Conservation (phyloP, 768 basidiomycete genomes). For the Lactifluus volemus region DNA sequence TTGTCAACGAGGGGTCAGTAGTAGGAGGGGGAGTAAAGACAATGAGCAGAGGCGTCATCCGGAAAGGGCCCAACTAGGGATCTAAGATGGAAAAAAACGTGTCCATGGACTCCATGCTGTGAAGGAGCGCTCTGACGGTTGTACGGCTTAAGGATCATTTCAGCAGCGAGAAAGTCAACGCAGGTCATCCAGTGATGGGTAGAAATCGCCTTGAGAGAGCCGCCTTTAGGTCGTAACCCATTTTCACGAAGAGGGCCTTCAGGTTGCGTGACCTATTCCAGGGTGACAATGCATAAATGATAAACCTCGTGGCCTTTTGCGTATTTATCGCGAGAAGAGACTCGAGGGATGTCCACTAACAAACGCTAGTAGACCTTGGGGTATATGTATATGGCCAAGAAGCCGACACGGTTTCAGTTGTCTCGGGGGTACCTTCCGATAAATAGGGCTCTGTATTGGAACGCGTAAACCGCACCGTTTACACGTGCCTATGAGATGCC, state of each 20-base stretch:
- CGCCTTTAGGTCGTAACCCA: not conserved
- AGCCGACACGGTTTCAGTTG: not conserved
- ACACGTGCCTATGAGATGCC: slow-evolving; percentile 4
- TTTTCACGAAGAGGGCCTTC: not conserved
- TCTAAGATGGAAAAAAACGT: not conserved
- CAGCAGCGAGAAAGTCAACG: not conserved
- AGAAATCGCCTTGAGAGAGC: not conserved
- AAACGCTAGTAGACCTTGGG: not conserved
- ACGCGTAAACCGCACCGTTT: slow-evolving; percentile 1
- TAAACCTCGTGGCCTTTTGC: not conserved
- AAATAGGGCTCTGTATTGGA: not conserved
- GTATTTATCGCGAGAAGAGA: not conserved
- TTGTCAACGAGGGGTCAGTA: not conserved
- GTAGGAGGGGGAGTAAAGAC: not conserved
- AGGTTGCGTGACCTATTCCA: not conserved
- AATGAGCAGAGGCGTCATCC: not conserved
- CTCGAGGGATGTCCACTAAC: not conserved
- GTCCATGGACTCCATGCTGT: not conserved
- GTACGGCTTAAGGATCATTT: not conserved
- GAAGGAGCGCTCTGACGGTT: not conserved
- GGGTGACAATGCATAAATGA: not conserved
- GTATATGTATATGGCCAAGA: not conserved
- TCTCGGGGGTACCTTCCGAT: not conserved
- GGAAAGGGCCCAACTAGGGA: not conserved
- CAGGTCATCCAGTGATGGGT: not conserved